phyloP scores from a whole-genome alignment of 2,329 filamentous ascomycete genomes.

The Alternaria consortialis region DNA sequence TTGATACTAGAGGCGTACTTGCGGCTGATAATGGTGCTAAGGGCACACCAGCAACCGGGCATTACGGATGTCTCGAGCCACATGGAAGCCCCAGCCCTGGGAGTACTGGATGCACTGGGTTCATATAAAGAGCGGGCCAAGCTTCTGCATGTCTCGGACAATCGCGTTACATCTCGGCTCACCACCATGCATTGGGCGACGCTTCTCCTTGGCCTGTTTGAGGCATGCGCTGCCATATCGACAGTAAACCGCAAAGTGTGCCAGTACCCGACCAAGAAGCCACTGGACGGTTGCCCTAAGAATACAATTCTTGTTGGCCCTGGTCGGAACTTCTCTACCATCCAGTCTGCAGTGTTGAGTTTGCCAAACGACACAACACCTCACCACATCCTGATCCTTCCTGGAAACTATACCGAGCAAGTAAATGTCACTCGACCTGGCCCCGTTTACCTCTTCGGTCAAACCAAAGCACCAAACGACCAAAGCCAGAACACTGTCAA shows the following conservation, averaged over 20 bases:
- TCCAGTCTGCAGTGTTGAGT: constrained; percentile 60
- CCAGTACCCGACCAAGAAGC: constrained; percentile 49
- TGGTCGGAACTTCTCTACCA: constrained; percentile 42
- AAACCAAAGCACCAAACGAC: constrained; percentile 60
- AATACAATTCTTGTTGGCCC: constrained; percentile 43
- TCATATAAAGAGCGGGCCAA: constrained; percentile 3
- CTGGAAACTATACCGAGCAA: constrained; percentile 70
- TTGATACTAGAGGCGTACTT: background rate
- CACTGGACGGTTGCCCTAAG: constrained; percentile 52
- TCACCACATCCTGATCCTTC: constrained; percentile 66
- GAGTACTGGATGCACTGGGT: background rate
- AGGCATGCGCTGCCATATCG: constrained; percentile 27
- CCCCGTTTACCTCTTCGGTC: constrained; percentile 69
- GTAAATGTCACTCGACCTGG: constrained; percentile 70
- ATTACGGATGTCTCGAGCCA: background rate
- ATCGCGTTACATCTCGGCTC: background rate
- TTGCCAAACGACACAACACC: constrained; percentile 57
- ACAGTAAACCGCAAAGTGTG: constrained; percentile 40
- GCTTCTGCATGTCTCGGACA: background rate
- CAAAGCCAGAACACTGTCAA: constrained; percentile 62
- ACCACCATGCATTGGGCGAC: constrained; percentile 23
- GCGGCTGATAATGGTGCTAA: constrained; percentile 8
- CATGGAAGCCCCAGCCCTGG: background rate
- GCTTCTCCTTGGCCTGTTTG: constrained; percentile 17
- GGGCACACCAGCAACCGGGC: background rate